phyloP scores from a whole-genome alignment of 805 yeast genomes.

The Starmerella geochares region DNA sequence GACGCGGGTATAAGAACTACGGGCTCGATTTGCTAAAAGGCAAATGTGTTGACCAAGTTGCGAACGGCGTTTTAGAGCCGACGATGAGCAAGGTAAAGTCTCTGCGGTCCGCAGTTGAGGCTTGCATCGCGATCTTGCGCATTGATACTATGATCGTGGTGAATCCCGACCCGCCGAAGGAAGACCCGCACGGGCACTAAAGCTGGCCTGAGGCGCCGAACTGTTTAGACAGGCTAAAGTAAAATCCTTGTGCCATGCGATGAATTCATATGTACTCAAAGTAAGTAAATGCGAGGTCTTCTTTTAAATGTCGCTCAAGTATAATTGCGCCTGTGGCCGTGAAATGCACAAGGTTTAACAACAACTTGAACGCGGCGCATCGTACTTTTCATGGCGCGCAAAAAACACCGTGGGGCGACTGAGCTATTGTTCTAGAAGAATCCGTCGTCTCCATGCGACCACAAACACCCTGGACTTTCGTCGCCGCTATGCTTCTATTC shows the following conservation, averaged over 20 bases:
- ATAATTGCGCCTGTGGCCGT: too few relatives aligned
- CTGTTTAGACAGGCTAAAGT: not conserved
- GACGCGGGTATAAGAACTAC: conserved; percentile 76
- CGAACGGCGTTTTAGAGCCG: conserved; percentile 89
- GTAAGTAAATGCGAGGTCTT: too few relatives aligned
- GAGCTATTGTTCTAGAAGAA: too few relatives aligned
- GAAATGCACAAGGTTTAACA: too few relatives aligned
- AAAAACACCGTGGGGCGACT: too few relatives aligned
- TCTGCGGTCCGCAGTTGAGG: conserved; percentile 91
- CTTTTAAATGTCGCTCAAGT: too few relatives aligned
- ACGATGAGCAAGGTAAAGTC: conserved; percentile 86
- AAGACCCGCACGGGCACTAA: conserved; percentile 81
- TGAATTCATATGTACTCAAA: too few relatives aligned
- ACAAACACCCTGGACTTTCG: too few relatives aligned
- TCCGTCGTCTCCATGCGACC: too few relatives aligned
- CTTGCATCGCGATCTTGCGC: conserved; percentile 92
- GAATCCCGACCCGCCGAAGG: conserved; percentile 74
- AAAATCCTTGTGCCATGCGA: not conserved
- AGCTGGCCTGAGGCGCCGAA: not conserved
- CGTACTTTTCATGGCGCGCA: too few relatives aligned
- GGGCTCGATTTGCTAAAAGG: conserved; percentile 90
- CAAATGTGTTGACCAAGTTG: conserved; percentile 74
- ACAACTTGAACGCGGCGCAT: too few relatives aligned
- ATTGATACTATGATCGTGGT: conserved; percentile 97
- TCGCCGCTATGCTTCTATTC: too few relatives aligned